phyloP scores from a whole-genome alignment of 352 stramenopile genomes.

The Phytophthora citricola region DNA sequence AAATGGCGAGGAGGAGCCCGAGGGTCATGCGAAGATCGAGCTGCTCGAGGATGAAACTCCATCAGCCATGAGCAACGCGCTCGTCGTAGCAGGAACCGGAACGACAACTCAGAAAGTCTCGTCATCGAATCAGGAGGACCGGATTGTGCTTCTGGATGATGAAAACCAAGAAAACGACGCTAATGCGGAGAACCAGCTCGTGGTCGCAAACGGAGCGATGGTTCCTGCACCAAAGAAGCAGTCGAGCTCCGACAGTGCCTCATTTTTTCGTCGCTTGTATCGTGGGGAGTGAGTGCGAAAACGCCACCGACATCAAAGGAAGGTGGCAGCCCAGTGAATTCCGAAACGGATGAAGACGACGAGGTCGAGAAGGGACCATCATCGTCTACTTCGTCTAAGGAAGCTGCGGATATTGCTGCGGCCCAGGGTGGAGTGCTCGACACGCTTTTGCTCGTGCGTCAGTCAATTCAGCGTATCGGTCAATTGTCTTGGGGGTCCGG shows the following conservation, averaged over 20 bases:
- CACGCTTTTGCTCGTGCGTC: constrained; percentile 78
- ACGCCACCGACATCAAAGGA: constrained; percentile 38
- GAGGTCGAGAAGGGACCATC: constrained; percentile 69
- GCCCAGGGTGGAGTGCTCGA: constrained; percentile 75
- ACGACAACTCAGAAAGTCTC: constrained; percentile 24
- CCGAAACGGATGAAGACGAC: constrained; percentile 80
- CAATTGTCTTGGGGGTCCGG: constrained; percentile 82
- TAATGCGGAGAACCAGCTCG: constrained; percentile 48
- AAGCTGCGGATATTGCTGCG: constrained; percentile 56
- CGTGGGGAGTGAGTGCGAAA: constrained; percentile 69
- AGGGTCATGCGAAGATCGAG: constrained; percentile 49
- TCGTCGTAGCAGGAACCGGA: constrained; percentile 36
- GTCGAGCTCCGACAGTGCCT: constrained; percentile 37
- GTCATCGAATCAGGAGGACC: constrained; percentile 26
- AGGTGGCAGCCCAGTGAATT: constrained; percentile 68
- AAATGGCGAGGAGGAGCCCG: constrained; percentile 36
- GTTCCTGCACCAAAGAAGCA: constrained; percentile 36
- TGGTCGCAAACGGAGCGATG: constrained; percentile 45
- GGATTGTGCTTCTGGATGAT: constrained; percentile 49
- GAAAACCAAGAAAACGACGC: constrained; percentile 39
- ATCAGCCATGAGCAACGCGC: constrained; percentile 39
- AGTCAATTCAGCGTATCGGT: constrained; percentile 87
- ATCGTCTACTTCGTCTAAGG: constrained; percentile 62
- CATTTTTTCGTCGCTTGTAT: constrained; percentile 62
- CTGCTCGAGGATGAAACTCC: constrained; percentile 43